Base-by-base conservation (phyloP, 164 flowering plant species). In the Cinnamomum micranthum region DNA sequence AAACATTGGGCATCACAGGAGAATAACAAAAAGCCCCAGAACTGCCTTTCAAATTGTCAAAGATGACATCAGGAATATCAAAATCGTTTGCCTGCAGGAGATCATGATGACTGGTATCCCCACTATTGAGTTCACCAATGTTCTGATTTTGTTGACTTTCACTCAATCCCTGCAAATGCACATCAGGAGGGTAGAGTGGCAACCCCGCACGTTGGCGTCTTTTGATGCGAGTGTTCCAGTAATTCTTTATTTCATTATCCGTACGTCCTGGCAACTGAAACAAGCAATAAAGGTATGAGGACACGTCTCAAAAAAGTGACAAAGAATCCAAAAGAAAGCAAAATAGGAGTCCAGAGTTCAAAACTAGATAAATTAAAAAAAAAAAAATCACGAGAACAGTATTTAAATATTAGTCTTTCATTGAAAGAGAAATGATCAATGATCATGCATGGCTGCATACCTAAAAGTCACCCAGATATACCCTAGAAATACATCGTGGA, bases 181-280 rank as follows among this genome's bases (percentile, higher is more conserved):
- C 68, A 33, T 90, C 97, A 24, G 90, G 88, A 77, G 98, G 98
- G 74, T 96, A 96, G 70, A 94, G 90, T 0, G 98, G 94, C 77
- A 91, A 84, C 35, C 99, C 97, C 69, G 98, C 95, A 70, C 98
- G 91, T 70, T 92, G 95, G 2, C 87, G 86, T 75, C 97, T 88
- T 86, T 96, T 96, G 50, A 92, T 88, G 62, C 98, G 85, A 2
- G 99, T 96, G 72, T 96, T 96, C 99, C 99, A 96, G 74, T 86
- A 96, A 80, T 96, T 95, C 84, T 96, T 96, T 74, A 96, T 94
- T 84, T 96, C 99, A 74, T 96, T 96, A 80, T 96, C 99, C 25
- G 99, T 96, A 22, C 99, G 97, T 7, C 99, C 99, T 65, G 97
- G 97, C 82, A 96, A 85, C 99, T 95, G 85, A 72, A 80, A 78